A percentile compares a stretch with the other conserved stretches of the same genome.
These are phyloP conservation scores for Byssothecium circinans DNA, from an alignment of 2,329 filamentous ascomycete species.

Conservation along the genomic window DNA sequence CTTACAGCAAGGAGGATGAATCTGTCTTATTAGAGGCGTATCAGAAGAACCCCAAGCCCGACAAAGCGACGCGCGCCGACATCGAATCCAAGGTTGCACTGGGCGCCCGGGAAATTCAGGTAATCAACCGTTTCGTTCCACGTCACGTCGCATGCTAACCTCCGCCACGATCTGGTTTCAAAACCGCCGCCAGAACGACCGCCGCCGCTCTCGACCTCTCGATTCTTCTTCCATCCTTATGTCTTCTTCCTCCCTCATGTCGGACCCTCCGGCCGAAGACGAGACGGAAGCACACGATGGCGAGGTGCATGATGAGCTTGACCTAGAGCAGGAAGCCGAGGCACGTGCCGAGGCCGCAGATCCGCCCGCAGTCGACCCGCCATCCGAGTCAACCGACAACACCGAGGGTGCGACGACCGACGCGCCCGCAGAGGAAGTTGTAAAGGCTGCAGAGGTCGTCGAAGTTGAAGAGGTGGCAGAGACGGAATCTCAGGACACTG, in stretches of 20 bases:
- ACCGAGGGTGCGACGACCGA: constrained; percentile 18
- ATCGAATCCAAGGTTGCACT: constrained; percentile 85
- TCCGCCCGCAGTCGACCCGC: constrained; percentile 11
- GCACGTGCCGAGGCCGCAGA: constrained; percentile 9
- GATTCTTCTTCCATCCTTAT: constrained; percentile 38
- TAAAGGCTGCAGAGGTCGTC: constrained; percentile 5
- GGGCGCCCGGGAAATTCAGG: constrained; percentile 96
- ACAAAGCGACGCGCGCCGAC: constrained; percentile 81
- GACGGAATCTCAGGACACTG: constrained; percentile 20
- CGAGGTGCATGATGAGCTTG: background rate
- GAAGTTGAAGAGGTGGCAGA: constrained; percentile 10
- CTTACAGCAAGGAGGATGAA: constrained; percentile 69
- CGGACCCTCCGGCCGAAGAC: constrained; percentile 37
- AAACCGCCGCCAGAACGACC: constrained; percentile 89
- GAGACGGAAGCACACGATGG: constrained; percentile 18
- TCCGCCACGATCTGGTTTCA: constrained; percentile 88
- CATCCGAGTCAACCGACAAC: background rate
- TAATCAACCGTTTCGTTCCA: constrained; percentile 51
- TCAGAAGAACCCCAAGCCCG: constrained; percentile 81
- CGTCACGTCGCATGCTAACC: constrained; percentile 23
- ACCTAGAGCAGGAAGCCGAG: constrained; percentile 14
- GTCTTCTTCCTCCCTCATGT: constrained; percentile 43
- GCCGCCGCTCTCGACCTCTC: constrained; percentile 83
- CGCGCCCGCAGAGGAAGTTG: constrained; percentile 13
- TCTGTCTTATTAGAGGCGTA: constrained; percentile 85